Base-by-base conservation (phyloP, 306 rosid species). In the Cucurbita argyrosperma region DNA sequence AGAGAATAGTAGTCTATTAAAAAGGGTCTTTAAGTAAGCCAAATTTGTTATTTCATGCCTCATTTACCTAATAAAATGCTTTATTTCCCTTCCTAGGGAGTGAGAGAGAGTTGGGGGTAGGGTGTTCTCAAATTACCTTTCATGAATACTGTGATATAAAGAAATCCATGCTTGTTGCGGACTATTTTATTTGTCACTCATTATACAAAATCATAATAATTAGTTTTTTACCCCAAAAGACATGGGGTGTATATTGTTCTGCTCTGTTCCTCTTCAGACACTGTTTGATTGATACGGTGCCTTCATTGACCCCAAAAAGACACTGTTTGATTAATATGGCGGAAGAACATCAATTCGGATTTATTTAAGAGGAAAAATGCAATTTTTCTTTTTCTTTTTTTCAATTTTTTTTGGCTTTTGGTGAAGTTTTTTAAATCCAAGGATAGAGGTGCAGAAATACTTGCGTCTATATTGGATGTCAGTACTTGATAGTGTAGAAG, bases 1-100 rank as follows among this genome's bases (percentile, higher is more conserved):
- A 74, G 64, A 61, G 85, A 78, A 10, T 74, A 68, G 77, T 46
- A 68, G 6, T 14, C 56, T 67, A 23, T 46, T 46, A 40, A 21
- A 46, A 21, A 43, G 11, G 37, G 53, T 12, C 55, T 45, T 23
- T 10, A 12, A 21, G n/a, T 7, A 4, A 46, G 56, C 38, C 74
- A 43, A 46, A 67, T 67, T 45, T 67, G 18, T 67, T 67, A 11
- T 46, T 68, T 68, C 57, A 68, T 68, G 19, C 43, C 43, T 49
- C 74, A 47, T 68, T 49, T 68, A 37, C 74, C 11, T 0, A 26
- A 35, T 39, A 63, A 38, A 63, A 23, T 63, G 50, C 15, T 38
- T 14, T 38, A 5, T 62, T 62, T 62, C 68, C 49, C 19, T 63
- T 40, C 19, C 19, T 63, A 39, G 70, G 65, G 39, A 21, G 39